Evolutionary conservation across 192 early-diverging fungal genomes (phyloP).

Genomic region (Dissophora ornata): DNA sequence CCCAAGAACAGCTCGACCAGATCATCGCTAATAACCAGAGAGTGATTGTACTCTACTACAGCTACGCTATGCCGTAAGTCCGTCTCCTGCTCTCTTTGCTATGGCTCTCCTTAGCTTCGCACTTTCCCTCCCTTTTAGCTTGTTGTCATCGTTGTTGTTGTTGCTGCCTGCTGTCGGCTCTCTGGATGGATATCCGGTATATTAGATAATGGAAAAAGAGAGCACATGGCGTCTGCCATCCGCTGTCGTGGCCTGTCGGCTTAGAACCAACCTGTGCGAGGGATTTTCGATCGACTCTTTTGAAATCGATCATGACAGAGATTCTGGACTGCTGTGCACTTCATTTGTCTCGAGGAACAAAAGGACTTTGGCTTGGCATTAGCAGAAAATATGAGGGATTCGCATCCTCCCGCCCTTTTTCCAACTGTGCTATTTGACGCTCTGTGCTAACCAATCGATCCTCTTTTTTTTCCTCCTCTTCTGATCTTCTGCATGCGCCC

Average conservation of each 20-base stretch:
- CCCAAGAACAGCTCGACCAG: conserved; percentile 37
- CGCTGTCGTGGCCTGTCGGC: not conserved
- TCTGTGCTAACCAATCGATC: not conserved
- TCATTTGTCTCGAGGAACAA: too few species aligned
- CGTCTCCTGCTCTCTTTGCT: too few species aligned
- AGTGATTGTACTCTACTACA: conserved; percentile 43
- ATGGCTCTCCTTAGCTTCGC: not conserved
- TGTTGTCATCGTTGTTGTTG: conserved; percentile 13
- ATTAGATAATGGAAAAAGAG: conserved; percentile 20
- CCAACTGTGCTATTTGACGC: not conserved
- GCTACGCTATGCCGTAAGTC: conserved; percentile 55
- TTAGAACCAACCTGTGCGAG: too few species aligned
- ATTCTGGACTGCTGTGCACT: too few species aligned
- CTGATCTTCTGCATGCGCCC: not conserved
- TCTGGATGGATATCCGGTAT: too few species aligned
- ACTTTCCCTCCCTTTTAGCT: not conserved
- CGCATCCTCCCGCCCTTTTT: conserved; percentile 7
- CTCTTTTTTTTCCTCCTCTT: not conserved
- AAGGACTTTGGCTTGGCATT: not conserved
- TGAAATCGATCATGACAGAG: too few species aligned
- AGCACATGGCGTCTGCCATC: not conserved
- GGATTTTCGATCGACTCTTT: too few species aligned
- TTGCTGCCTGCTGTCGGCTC: too few species aligned
- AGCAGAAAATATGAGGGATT: not conserved
- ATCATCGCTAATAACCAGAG: conserved; percentile 25